Percentiles rank a stretch among this genome's conserved stretches.
Conservation (phyloP, 164 flowering plant species). For the Malania oleifera region DNA sequence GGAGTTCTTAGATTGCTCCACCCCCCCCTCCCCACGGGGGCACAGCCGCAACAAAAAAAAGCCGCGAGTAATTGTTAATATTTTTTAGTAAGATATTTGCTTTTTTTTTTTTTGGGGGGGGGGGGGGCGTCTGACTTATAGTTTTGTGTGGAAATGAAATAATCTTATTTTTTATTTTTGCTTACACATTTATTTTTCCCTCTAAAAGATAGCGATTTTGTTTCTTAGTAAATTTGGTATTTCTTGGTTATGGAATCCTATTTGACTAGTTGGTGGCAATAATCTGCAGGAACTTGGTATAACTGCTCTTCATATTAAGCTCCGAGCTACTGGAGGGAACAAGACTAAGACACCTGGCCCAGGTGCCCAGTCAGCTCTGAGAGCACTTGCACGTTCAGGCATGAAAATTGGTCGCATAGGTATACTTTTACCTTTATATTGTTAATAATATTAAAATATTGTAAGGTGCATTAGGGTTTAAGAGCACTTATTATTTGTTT, state of each 20-base stretch:
- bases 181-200: too few relatives aligned
- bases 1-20: too few relatives aligned
- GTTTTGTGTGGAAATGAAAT: too few relatives aligned
- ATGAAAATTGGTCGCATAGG: conserved; percentile 66
- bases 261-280: background rate
- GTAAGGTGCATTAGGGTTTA: too few relatives aligned
- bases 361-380: conserved; percentile 73
- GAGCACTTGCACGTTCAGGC: conserved; percentile 69
- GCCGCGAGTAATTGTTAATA: too few relatives aligned
- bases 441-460: background rate
- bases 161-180: too few relatives aligned
- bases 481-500: too few relatives aligned
- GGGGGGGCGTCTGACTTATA: too few relatives aligned
- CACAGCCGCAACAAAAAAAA: too few relatives aligned
- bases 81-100: too few relatives aligned
- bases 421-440: conserved; percentile 12
- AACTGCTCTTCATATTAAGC: conserved; percentile 69
- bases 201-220: background rate
- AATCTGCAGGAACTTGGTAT: conserved; percentile 55
- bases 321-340: conserved; percentile 78
- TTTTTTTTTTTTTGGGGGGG: too few relatives aligned
- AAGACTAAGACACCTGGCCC: conserved; percentile 83
- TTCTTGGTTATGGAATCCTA: background rate
- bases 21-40: too few relatives aligned
- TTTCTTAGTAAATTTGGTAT: background rate